Evolutionary conservation across 2,329 filamentous ascomycete genomes (phyloP), one percentile per base, ranked within the genome.

Genomic region (Curvularia sp.): DNA sequence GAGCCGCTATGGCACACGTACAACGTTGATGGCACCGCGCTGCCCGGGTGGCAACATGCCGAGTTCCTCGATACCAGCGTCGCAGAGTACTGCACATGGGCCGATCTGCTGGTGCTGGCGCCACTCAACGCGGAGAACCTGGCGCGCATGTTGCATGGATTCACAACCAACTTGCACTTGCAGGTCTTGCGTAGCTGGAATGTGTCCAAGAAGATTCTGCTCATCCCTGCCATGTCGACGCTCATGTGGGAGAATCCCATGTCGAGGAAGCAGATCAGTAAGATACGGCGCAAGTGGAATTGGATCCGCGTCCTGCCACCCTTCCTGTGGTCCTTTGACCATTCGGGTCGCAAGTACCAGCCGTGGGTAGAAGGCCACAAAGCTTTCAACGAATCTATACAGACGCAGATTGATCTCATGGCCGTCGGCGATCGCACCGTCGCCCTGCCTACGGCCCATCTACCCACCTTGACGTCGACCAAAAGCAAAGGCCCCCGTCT

Each of bases 201-300:
- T 68, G 88, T 90, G 0, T 89, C 89, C 6, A 97, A 97, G 79
- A 90, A 89, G 67, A 90, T 96, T 30, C 79, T 97, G 49, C 80
- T 97, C 57, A 88, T 96, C 6, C 93, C 93, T 0, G 92, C 91
- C 64, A 96, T 97, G 93, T 94, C 91, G 33, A 87, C 87, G 1
- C 85, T 90, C 60, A 93, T 94, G 87, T 96, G 92, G 92, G 88
- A 93, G 72, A 93, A 95, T 69, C 92, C 93, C 2, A 88, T 93
- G 79, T 96, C 92, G 15, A 91, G 91, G 79, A 90, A 92, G 69
- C 93, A 97, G 73, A 84, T 97, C 60, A 89, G 86, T 77, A 95
- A 96, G 78, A 86, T 97, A 42, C 85, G 89, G 63, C 83, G 87
- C 62, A 93, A 92, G 75, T 96, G 92, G 92, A 89, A 88, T 53